Conservation (phyloP, 2,329 filamentous ascomycete genomes). For the Penicillium sumatraense region DNA sequence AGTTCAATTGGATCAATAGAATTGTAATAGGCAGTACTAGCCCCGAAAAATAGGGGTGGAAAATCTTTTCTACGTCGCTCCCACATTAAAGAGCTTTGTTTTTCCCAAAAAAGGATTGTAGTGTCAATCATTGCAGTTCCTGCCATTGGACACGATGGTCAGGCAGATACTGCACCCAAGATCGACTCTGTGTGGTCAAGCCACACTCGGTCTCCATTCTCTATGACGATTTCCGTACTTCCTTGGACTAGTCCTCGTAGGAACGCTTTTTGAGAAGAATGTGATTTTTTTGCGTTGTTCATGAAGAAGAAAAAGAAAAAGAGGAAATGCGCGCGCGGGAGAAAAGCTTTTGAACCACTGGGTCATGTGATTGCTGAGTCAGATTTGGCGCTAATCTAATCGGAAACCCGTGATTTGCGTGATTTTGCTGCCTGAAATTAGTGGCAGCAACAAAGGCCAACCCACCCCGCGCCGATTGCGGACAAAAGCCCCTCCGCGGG, state of each 20-base stretch:
- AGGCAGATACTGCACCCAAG: conserved; percentile 63
- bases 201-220: conserved; percentile 57
- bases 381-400: not conserved
- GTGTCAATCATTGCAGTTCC: conserved; percentile 65
- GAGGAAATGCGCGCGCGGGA: conserved; percentile 24
- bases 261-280: conserved; percentile 63
- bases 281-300: conserved; percentile 62
- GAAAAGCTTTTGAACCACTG: conserved; percentile 22
- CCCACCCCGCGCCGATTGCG: conserved; percentile 23
- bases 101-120: conserved; percentile 42
- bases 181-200: conserved; percentile 49
- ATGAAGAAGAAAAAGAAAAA: conserved; percentile 48
- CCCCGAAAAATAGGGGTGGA: not conserved
- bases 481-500: conserved; percentile 29
- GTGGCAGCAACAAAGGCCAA: not conserved
- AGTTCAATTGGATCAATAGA: conserved; percentile 6
- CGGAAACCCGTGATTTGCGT: not conserved
- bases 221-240: conserved; percentile 63
- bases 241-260: conserved; percentile 59
- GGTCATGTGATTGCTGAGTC: conserved; percentile 23
- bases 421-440: not conserved
- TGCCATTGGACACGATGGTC: conserved; percentile 49
- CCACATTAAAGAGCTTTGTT: conserved; percentile 8
- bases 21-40: conserved; percentile 13
- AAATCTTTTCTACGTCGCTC: not conserved